Percentiles rank a stretch among this genome's conserved stretches.
Evolutionary conservation across 768 basidiomycete species (phyloP).

Genomic region (Suillus fuscotomentosus): DNA sequence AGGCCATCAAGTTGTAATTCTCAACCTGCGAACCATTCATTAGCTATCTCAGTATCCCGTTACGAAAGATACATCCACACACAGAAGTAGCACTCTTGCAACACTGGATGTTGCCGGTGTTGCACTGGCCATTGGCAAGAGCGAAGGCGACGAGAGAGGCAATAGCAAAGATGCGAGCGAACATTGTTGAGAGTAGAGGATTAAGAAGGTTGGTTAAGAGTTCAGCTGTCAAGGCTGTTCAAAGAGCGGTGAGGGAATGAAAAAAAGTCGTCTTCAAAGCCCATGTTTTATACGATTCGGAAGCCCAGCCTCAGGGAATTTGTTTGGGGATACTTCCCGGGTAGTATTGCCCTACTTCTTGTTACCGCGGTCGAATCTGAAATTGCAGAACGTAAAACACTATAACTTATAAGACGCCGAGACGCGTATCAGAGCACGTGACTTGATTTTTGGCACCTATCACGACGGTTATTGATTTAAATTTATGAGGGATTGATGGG

Average conservation of each 20-base stretch:
- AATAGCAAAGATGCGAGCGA: conserved; percentile 8
- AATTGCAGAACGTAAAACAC: neutral
- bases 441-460: neutral
- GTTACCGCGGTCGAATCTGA: neutral
- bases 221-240: neutral
- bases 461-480: neutral
- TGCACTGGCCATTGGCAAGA: conserved; percentile 4
- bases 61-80: neutral
- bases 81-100: neutral
- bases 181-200: neutral
- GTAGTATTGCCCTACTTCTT: neutral
- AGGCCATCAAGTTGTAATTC: neutral
- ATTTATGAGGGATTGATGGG: neutral
- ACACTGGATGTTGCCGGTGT: conserved; percentile 4
- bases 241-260: neutral
- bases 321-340: neutral
- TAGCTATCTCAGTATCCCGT: neutral
- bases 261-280: neutral
- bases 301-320: neutral
- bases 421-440: neutral
- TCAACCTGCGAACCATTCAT: neutral
- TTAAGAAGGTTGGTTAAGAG: neutral
- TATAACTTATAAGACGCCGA: neutral
- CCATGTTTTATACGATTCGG: neutral
- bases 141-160: conserved; percentile 5